These are phyloP conservation scores for Effrenium voratum DNA, from an alignment of 73 alveolate species.

Conservation along the genomic window DNA sequence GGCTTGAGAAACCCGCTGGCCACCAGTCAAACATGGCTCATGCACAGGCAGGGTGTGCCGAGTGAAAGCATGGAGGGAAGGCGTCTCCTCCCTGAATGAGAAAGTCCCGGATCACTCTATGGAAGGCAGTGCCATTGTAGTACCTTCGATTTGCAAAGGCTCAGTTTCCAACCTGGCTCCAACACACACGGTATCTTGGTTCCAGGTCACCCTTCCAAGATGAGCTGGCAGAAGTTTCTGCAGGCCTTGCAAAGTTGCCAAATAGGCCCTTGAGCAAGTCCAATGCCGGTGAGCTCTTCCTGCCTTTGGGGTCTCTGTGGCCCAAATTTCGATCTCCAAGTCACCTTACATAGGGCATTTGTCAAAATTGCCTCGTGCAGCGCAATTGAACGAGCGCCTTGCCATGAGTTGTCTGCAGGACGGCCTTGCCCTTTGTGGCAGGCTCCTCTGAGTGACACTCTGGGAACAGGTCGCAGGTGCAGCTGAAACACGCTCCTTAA, in stretches of 20 bases:
- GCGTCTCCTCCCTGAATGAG: constrained; percentile 66
- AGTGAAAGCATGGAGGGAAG: neutral
- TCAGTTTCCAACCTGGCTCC: neutral
- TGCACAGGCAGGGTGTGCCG: neutral
- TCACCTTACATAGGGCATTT: neutral
- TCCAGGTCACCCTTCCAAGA: constrained; percentile 50
- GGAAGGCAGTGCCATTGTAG: constrained; percentile 75
- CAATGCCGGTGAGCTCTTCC: too few species aligned
- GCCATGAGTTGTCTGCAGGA: constrained; percentile 84
- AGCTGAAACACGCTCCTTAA: constrained; percentile 23
- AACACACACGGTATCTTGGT: neutral
- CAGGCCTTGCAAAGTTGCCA: constrained; percentile 33
- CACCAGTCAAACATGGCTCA: neutral
- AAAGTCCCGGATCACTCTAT: constrained; percentile 70
- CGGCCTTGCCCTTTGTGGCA: constrained; percentile 79
- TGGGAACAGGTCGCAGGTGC: neutral
- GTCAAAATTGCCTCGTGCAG: neutral
- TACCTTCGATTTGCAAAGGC: constrained; percentile 1
- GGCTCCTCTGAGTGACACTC: constrained; percentile 37
- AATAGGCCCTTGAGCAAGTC: neutral
- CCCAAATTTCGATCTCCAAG: constrained; percentile 89
- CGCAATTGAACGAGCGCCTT: neutral
- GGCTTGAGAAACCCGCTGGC: neutral
- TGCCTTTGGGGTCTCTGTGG: constrained; percentile 86
- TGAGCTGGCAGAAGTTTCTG: constrained; percentile 88